Base-by-base conservation (phyloP, 768 basidiomycete species). In the Naematelia aurantialba region DNA sequence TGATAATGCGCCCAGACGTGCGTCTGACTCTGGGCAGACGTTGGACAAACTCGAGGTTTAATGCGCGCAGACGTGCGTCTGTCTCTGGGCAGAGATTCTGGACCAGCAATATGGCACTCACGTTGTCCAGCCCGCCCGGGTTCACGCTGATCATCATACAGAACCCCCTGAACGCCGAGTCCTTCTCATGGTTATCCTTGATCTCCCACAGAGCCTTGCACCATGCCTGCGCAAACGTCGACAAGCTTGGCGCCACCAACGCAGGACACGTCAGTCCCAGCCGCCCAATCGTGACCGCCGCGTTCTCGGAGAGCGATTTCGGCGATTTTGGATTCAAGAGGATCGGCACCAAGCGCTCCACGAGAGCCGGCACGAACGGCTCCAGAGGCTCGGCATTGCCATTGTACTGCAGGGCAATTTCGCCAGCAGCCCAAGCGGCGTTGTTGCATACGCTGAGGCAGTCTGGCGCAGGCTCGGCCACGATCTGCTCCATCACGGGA, bases 361-460 rank as follows among this genome's bases (percentile, higher is more conserved):
- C 89, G 39, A 99, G 80, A 0, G 87, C 86, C 53, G 85, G 83
- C 4, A 96, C 91, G 86, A 88, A 98, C 78, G 88, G 90, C 70
- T 87, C 86, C 80, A 98, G 58, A 27, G 63, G 55, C 3, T 60
- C 17, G 2, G 66, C 54, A 53, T 74, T 66, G 24, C 53, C 56
- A n/a, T 64, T 61, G 73, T 89, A 92, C 48, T 91, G 89, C 62
- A 99, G 79, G 5, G 96, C 91, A 29, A 99, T 91, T 78, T 99
- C 96, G 45, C 96, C 96, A 26, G 96, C 92, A n/a, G 91, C 92
- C 96, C 96, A 99, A 0, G 94, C 94, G 10, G 96, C 96, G 73
- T 99, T 99, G 78, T 99, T 99, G 76, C 91, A 93, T 4, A 94
- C 96, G 66, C 91, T 93, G 62, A 98, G 85, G 71, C 92, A 91